phyloP scores from a whole-genome alignment of 306 rosid species.

The Vicia sativa region DNA sequence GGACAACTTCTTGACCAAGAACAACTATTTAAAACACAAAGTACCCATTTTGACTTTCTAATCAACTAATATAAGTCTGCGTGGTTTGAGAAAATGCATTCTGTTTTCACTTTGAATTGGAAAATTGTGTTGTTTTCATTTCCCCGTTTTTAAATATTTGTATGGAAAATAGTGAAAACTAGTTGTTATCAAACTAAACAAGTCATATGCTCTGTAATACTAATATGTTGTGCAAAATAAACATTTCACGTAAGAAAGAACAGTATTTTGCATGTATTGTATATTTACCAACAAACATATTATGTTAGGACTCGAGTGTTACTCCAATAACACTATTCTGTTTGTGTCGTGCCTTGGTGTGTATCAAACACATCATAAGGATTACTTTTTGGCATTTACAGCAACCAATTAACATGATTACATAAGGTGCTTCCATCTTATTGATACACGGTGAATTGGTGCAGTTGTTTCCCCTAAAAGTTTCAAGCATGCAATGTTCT shows the following conservation, averaged over 20 bases:
- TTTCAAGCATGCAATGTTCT: conserved; percentile 28
- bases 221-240: background rate
- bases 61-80: background rate
- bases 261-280: conserved; percentile 2
- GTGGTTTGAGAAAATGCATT: background rate
- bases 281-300: background rate
- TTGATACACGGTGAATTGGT: conserved; percentile 25
- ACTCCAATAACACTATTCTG: background rate
- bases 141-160: background rate
- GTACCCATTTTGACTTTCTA: conserved; percentile 4
- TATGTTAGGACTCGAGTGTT: background rate
- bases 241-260: background rate
- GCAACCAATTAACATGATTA: conserved; percentile 6
- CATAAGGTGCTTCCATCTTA: conserved; percentile 28
- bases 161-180: background rate
- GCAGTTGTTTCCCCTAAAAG: conserved; percentile 21
- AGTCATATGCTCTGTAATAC: background rate
- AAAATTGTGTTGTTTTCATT: background rate
- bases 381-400: conserved; percentile 20
- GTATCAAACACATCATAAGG: background rate
- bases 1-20: background rate
- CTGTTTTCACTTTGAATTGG: background rate
- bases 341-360: background rate
- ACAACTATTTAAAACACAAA: background rate
- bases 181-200: background rate